Percentiles rank a stretch among this genome's conserved stretches.
These are phyloP conservation scores for Corchorus olitorius DNA, from an alignment of 345 rosid species.

Conservation along the genomic window DNA sequence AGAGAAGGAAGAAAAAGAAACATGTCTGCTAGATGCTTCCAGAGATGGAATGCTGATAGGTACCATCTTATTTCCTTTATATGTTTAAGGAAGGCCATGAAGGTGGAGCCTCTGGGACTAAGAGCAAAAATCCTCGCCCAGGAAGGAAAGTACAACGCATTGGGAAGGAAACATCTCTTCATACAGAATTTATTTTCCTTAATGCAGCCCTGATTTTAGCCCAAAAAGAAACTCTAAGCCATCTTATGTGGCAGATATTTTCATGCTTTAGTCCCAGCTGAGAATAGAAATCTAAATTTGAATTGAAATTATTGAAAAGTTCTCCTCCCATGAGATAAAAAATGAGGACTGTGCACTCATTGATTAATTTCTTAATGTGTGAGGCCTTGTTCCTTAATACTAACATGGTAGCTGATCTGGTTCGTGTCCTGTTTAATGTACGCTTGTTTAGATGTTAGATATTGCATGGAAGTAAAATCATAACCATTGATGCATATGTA, in stretches of 20 bases:
- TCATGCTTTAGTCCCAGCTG: background rate
- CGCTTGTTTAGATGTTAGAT: background rate
- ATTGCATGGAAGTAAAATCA: background rate
- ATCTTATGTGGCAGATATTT: background rate
- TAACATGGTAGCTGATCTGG: background rate
- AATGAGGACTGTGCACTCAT: background rate
- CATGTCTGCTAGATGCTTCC: slow-evolving; percentile 3
- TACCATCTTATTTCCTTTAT: background rate
- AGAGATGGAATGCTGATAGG: slow-evolving; percentile 9
- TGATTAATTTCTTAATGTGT: background rate
- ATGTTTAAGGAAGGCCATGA: background rate
- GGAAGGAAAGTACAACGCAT: background rate
- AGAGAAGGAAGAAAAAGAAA: too few relatives aligned
- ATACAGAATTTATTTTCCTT: slow-evolving; percentile 4
- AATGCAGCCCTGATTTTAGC: background rate
- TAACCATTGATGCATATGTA: background rate
- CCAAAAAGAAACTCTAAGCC: background rate
- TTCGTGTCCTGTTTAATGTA: background rate
- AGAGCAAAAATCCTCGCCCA: background rate
- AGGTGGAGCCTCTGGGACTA: background rate
- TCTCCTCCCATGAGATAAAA: slow-evolving; percentile 2
- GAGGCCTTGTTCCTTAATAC: slow-evolving; percentile 1
- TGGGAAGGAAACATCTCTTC: background rate
- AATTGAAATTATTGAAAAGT: background rate
- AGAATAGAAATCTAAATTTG: background rate